A percentile compares a stretch with the other conserved stretches of the same genome.
Conservation (phyloP, 108 stramenopile species). For the Thalassiosira profunda region DNA sequence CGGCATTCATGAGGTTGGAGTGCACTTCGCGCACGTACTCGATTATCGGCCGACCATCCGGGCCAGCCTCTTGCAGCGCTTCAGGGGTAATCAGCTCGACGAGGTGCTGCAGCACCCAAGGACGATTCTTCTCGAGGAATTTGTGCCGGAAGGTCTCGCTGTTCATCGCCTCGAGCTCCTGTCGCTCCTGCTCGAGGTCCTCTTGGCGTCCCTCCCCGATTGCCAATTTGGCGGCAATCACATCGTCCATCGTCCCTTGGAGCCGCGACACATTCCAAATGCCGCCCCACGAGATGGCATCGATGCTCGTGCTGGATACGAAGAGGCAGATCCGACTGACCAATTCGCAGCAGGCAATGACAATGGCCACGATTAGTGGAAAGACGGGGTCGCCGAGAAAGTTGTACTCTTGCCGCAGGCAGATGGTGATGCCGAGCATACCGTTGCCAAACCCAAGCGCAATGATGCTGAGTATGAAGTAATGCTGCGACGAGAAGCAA, state of each 20-base stretch:
- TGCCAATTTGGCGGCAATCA: conserved; percentile 89
- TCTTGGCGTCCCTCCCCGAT: conserved; percentile 88
- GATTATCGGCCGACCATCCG: conserved; percentile 66
- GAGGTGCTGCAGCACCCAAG: conserved; percentile 91
- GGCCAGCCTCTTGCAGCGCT: conserved; percentile 51
- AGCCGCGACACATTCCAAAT: conserved; percentile 76
- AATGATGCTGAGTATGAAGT: conserved; percentile 74
- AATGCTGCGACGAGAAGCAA: conserved; percentile 89
- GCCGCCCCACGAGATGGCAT: conserved; percentile 70
- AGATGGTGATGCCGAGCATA: conserved; percentile 78
- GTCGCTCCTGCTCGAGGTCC: conserved; percentile 84
- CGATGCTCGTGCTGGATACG: conserved; percentile 49
- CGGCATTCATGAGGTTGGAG: conserved; percentile 79
- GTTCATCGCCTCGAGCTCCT: conserved; percentile 85
- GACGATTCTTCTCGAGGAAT: conserved; percentile 89
- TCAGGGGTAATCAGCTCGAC: conserved; percentile 85
- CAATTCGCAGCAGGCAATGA: conserved; percentile 59
- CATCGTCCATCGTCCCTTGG: conserved; percentile 89
- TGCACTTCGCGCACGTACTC: conserved; percentile 85
- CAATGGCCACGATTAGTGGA: conserved; percentile 63
- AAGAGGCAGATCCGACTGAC: conserved; percentile 46
- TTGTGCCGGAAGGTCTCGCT: conserved; percentile 85
- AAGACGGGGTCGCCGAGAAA: conserved; percentile 77
- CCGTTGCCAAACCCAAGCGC: conserved; percentile 72
- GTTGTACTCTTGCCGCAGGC: conserved; percentile 73